These are phyloP conservation scores for Zymoseptoria brevis DNA, from an alignment of 2,329 filamentous ascomycete species.

Conservation along the genomic window DNA sequence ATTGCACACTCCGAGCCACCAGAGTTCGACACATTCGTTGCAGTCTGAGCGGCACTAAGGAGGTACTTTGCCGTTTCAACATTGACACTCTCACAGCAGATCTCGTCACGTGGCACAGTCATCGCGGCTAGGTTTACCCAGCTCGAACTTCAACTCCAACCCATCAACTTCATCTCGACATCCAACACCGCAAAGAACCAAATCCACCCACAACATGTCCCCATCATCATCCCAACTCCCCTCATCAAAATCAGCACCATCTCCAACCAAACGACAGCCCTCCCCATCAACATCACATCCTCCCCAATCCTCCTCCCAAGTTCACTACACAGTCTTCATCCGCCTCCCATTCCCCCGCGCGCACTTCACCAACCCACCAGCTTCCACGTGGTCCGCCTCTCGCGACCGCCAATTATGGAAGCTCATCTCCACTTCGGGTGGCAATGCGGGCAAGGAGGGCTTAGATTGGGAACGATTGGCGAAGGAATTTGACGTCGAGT, in stretches of 20 bases:
- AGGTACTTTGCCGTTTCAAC: too few species aligned
- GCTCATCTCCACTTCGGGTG: constrained; percentile 64
- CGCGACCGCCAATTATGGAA: constrained; percentile 91
- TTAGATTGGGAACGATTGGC: constrained; percentile 58
- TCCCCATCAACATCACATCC: neutral
- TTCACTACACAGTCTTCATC: constrained; percentile 64
- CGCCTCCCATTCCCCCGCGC: constrained; percentile 81
- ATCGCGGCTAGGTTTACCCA: neutral
- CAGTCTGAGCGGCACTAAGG: too few species aligned
- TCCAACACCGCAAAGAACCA: neutral
- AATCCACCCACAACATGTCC: constrained; percentile 14
- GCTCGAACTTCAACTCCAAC: neutral
- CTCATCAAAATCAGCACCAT: neutral
- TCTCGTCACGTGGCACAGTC: neutral
- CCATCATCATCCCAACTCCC: constrained; percentile 17
- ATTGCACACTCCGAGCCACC: too few species aligned
- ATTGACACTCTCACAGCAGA: neutral
- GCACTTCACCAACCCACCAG: constrained; percentile 82
- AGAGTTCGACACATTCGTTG: too few species aligned
- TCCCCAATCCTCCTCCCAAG: constrained; percentile 2
- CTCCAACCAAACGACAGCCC: neutral
- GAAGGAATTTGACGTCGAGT: constrained; percentile 68
- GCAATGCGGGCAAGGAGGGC: constrained; percentile 39
- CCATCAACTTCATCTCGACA: neutral
- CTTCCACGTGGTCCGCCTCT: constrained; percentile 75